Evolutionary conservation across 768 basidiomycete genomes (phyloP).

Genomic region (Russula sp.): DNA sequence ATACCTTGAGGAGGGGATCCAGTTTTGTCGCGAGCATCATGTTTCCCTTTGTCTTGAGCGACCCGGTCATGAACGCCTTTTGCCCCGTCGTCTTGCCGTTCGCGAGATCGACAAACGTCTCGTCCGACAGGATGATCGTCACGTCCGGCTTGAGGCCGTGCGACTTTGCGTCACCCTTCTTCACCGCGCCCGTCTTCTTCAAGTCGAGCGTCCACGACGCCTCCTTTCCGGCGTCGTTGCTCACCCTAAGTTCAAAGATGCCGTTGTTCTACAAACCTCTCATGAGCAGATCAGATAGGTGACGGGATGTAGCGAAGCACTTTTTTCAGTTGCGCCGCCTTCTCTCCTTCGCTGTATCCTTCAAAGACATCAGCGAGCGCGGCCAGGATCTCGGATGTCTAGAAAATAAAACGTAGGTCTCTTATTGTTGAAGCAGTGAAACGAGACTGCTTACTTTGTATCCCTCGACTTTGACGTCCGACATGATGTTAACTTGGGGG

Average conservation of each 20-base stretch:
- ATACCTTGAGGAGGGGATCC: conserved; percentile 71
- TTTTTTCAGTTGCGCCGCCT: conserved; percentile 67
- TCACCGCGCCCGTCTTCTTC: conserved; percentile 74
- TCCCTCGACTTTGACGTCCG: conserved; percentile 20
- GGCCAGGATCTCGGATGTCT: conserved; percentile 65
- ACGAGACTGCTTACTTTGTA: conserved; percentile 7
- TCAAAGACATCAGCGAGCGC: conserved; percentile 46
- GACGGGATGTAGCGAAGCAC: conserved; percentile 31
- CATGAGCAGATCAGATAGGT: neutral
- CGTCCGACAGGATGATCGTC: conserved; percentile 70
- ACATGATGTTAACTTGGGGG: conserved; percentile 12
- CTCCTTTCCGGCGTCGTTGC: conserved; percentile 63
- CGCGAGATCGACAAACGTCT: conserved; percentile 64
- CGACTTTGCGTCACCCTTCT: conserved; percentile 45
- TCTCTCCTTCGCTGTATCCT: conserved; percentile 52
- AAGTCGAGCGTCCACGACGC: conserved; percentile 89
- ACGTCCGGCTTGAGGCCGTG: conserved; percentile 75
- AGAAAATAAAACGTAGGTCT: neutral
- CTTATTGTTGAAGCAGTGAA: neutral
- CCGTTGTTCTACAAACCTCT: conserved; percentile 54
- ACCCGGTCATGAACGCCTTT: conserved; percentile 94
- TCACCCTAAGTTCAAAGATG: conserved; percentile 78
- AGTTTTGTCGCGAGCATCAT: conserved; percentile 94
- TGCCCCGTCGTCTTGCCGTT: conserved; percentile 82
- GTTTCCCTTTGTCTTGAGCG: conserved; percentile 87